Conservation (phyloP, 495 filamentous ascomycete species). For the Talaromyces trachyspermus region DNA sequence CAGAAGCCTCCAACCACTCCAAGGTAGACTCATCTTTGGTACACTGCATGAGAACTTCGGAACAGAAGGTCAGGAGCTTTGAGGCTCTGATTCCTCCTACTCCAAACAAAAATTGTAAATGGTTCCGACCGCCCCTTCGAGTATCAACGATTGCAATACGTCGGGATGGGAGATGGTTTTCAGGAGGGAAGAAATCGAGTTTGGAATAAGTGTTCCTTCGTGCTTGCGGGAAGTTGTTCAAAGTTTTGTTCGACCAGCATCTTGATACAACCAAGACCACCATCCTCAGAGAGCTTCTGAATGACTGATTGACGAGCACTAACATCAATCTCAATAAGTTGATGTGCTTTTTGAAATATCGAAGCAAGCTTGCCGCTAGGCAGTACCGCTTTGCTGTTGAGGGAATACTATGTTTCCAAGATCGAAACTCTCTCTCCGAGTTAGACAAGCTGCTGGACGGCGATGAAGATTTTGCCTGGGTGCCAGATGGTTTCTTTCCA, state of each 20-base stretch:
- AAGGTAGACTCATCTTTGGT: slow-evolving; percentile 4
- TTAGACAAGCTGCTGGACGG: slow-evolving; percentile 3
- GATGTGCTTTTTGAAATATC: slow-evolving; percentile 15
- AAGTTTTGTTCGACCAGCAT: slow-evolving; percentile 20
- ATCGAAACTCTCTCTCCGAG: slow-evolving; percentile 9
- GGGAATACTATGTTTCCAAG: slow-evolving; percentile 11
- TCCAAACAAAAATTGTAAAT: slow-evolving; percentile 55
- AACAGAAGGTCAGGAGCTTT: slow-evolving; percentile 27
- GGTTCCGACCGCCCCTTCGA: slow-evolving; percentile 47
- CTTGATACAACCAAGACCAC: slow-evolving; percentile 19
- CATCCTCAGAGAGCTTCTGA: slow-evolving; percentile 19
- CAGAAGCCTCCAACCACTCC: slow-evolving; percentile 8
- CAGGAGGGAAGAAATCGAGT: slow-evolving; percentile 44
- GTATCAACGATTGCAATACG: slow-evolving; percentile 42
- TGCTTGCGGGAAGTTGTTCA: slow-evolving; percentile 11
- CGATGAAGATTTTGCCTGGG: neutral
- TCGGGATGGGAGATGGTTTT: slow-evolving; percentile 42
- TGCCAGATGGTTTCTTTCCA: neutral
- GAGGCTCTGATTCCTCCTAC: slow-evolving; percentile 36
- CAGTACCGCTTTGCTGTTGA: neutral
- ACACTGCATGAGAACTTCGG: slow-evolving; percentile 3
- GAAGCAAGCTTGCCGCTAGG: slow-evolving; percentile 3
- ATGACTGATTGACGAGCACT: slow-evolving; percentile 22
- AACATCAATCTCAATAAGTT: slow-evolving; percentile 20
- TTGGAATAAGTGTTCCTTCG: slow-evolving; percentile 21